Evolutionary conservation across 1,284 basidiomycete genomes (phyloP).

Genomic region (Fomes fomentarius): DNA sequence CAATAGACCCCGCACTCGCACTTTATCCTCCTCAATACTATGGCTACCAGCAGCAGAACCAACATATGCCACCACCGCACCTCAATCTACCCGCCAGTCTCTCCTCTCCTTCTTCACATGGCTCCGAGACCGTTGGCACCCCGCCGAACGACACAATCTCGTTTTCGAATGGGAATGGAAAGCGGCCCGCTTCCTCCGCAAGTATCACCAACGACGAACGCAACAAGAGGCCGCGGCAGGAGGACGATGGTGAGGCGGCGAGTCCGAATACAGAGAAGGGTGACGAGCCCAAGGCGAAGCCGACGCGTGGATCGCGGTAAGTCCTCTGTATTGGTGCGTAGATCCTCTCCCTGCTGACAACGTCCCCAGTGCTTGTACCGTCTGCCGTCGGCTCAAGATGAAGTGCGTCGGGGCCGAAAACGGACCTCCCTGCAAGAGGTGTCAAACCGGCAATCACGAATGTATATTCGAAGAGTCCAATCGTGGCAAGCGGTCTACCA

Average conservation of each 20-base stretch:
- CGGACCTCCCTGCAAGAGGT: conserved; percentile 90
- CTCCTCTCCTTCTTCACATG: conserved; percentile 67
- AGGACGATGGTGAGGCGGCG: conserved; percentile 44
- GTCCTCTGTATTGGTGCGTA: conserved; percentile 30
- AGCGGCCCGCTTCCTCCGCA: conserved; percentile 62
- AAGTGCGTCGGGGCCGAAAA: conserved; percentile 94
- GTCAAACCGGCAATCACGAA: conserved; percentile 80
- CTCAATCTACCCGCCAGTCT: conserved; percentile 35
- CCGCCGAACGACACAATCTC: conserved; percentile 67
- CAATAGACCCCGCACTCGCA: conserved; percentile 70
- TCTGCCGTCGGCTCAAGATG: conserved; percentile 98
- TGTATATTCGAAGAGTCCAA: conserved; percentile 96
- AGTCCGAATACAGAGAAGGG: conserved; percentile 61
- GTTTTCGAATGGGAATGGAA: conserved; percentile 59
- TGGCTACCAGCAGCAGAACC: conserved; percentile 43
- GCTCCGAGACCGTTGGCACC: conserved; percentile 73
- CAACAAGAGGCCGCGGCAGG: conserved; percentile 60
- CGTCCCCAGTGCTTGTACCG: conserved; percentile 79
- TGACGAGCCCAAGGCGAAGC: conserved; percentile 75
- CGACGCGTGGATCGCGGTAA: conserved; percentile 85
- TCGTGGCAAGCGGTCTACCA: conserved; percentile 88
- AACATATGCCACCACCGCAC: conserved; percentile 34
- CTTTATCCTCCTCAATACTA: conserved; percentile 65
- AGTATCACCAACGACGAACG: conserved; percentile 44
- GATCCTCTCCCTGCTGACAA: conserved; percentile 3